Evolutionary conservation across 139 green algal species (phyloP), one percentile per base, ranked within the genome.

Genomic region (Bryopsis sp.): DNA sequence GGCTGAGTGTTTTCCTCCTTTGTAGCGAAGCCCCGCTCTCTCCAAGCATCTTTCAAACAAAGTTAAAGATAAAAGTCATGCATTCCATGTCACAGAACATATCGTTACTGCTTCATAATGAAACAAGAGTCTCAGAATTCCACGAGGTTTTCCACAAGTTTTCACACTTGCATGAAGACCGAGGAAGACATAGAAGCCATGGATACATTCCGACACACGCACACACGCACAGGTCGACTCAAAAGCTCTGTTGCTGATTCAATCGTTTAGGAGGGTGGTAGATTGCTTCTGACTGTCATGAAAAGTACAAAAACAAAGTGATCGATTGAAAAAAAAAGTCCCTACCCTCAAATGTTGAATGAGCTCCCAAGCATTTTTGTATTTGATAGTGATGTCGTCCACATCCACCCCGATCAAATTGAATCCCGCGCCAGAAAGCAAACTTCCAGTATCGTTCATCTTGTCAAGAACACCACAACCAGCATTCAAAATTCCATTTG

Each of bases 361-460:
- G 33, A 93, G 68, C 24, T 85, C 62, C 6, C 80, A 7, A 0
- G 70, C 38, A 61, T 81, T 72, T 2, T 57, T 66, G 76, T 92
- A 90, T 2, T 76, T 58, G 24, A 94, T 76, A 19, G 64, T 74
- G 15, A 95, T 68, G 0, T 89, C 78, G 64, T 95, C 88, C 19
- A 91, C 75, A 60, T 95, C 88, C 2, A 95, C 88, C 0, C 84
- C 72, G 0, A 88, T 85, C n/a, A 95, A 80, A 8, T 59, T 61
- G 22, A 92, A 73, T 39, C 82, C 82, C 5, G 86, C 87, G 0
- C 78, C 58, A 1, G 79, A 87, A 34, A 95, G 77, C 64, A 95
- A 70, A 58, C 81, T 91, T 57, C 88, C 88, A 57, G 79, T 82
- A 66, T 95, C 88, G 2, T 84, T 74, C 11, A 93, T 84, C 85